These are phyloP conservation scores for Lomentospora prolificans DNA, from an alignment of 2,329 filamentous ascomycete genomes.

Conservation along the genomic window DNA sequence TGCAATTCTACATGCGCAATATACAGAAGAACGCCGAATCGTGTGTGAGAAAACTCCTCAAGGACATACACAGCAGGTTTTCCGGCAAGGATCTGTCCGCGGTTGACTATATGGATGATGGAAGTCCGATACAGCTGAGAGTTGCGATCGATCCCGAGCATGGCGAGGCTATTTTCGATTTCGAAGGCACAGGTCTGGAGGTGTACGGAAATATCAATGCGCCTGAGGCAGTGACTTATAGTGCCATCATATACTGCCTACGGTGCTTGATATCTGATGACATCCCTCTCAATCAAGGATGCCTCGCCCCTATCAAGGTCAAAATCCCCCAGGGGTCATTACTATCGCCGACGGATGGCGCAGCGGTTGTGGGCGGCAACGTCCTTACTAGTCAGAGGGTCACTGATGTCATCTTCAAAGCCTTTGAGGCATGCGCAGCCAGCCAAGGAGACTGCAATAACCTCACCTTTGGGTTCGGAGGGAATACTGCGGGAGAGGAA, in stretches of 20 bases:
- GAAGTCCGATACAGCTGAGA: slow-evolving; percentile 63
- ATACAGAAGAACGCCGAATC: slow-evolving; percentile 74
- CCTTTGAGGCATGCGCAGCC: slow-evolving; percentile 70
- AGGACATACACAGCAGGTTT: slow-evolving; percentile 59
- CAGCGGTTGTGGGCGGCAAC: slow-evolving; percentile 75
- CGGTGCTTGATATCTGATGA: slow-evolving; percentile 71
- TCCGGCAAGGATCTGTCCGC: slow-evolving; percentile 61
- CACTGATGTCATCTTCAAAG: slow-evolving; percentile 45
- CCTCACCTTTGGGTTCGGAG: slow-evolving; percentile 67
- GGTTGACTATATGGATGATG: slow-evolving; percentile 76
- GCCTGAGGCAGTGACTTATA: slow-evolving; percentile 72
- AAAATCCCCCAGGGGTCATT: slow-evolving; percentile 64
- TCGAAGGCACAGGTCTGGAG: slow-evolving; percentile 68
- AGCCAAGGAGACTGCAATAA: slow-evolving; percentile 78
- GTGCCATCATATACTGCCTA: slow-evolving; percentile 80
- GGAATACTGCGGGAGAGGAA: slow-evolving; percentile 26
- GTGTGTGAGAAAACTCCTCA: slow-evolving; percentile 63
- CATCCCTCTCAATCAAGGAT: slow-evolving; percentile 77
- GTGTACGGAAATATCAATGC: slow-evolving; percentile 76
- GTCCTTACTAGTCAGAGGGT: slow-evolving; percentile 43
- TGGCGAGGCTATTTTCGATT: slow-evolving; percentile 73
- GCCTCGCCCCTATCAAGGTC: slow-evolving; percentile 64
- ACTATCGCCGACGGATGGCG: slow-evolving; percentile 64
- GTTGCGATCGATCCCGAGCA: slow-evolving; percentile 65
- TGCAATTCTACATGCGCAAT: slow-evolving; percentile 74